A percentile compares a stretch with the other conserved stretches of the same genome.
Evolutionary conservation across 768 basidiomycete species (phyloP).

Genomic region (Cyathus striatus): DNA sequence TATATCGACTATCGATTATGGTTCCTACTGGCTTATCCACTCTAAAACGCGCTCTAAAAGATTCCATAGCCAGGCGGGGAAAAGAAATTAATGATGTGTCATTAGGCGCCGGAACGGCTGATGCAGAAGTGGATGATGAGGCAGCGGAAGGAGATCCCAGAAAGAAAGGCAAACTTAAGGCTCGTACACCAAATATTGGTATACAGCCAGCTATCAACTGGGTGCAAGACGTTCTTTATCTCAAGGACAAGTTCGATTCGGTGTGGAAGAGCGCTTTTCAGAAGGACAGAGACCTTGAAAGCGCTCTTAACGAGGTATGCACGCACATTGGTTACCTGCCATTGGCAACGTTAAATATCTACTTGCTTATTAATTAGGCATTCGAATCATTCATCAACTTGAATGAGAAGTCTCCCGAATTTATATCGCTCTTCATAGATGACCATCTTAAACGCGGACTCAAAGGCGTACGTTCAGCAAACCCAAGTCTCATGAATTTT

Average conservation of each 20-base stretch:
- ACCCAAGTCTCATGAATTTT: neutral
- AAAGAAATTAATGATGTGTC: slow-evolving; percentile 71
- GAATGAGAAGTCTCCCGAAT: slow-evolving; percentile 87
- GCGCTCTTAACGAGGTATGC: slow-evolving; percentile 77
- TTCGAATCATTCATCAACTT: slow-evolving; percentile 89
- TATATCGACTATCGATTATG: slow-evolving; percentile 71
- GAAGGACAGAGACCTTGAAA: slow-evolving; percentile 73
- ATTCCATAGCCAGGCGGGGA: slow-evolving; percentile 69
- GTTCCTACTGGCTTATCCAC: slow-evolving; percentile 63
- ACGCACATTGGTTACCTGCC: neutral
- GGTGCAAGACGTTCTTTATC: slow-evolving; percentile 86
- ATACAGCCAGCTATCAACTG: slow-evolving; percentile 76
- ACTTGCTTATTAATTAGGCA: slow-evolving; percentile 48
- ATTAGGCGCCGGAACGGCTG: slow-evolving; percentile 30
- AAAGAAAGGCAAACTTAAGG: slow-evolving; percentile 46
- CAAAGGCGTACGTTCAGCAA: slow-evolving; percentile 66
- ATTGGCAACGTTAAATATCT: neutral
- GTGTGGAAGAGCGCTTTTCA: slow-evolving; percentile 70
- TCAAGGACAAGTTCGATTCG: slow-evolving; percentile 88
- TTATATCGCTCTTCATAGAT: slow-evolving; percentile 94
- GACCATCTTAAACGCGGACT: slow-evolving; percentile 93
- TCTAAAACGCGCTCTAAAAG: slow-evolving; percentile 64
- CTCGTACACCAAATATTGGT: slow-evolving; percentile 31
- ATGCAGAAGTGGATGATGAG: slow-evolving; percentile 17
- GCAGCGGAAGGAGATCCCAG: slow-evolving; percentile 32